Conservation (phyloP, 352 stramenopile genomes). For the Phytophthora multivora region DNA sequence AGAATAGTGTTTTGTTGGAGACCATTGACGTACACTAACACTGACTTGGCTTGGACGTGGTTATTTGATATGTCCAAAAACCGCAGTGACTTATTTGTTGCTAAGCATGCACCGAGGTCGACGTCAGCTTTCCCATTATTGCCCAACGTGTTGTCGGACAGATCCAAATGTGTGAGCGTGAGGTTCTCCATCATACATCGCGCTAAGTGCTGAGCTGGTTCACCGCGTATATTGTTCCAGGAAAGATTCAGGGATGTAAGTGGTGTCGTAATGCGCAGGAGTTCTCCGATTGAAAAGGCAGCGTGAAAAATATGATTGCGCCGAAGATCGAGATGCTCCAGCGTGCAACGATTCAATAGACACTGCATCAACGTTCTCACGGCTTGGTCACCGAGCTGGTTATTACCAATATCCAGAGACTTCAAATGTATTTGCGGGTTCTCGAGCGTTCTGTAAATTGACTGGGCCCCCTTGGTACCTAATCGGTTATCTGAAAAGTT, state of each 20-base stretch:
- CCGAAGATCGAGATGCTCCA: conserved; percentile 63
- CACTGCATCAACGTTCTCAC: conserved; percentile 63
- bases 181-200: conserved; percentile 78
- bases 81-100: conserved; percentile 67
- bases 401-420: conserved; percentile 73
- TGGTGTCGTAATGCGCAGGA: conserved; percentile 66
- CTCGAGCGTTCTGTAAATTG: conserved; percentile 60
- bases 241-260: conserved; percentile 66
- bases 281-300: conserved; percentile 56
- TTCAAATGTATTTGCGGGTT: conserved; percentile 63
- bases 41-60: conserved; percentile 62
- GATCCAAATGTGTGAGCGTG: conserved; percentile 60
- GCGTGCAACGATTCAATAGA: conserved; percentile 69
- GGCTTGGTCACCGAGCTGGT: conserved; percentile 69
- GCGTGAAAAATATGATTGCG: conserved; percentile 74
- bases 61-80: conserved; percentile 73
- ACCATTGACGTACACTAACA: conserved; percentile 66
- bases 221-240: conserved; percentile 79
- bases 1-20: conserved; percentile 64
- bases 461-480: conserved; percentile 51
- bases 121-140: conserved; percentile 71
- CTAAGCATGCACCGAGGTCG: conserved; percentile 63
- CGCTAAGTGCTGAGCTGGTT: conserved; percentile 64
- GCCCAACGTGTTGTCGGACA: conserved; percentile 78
- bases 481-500: conserved; percentile 73